Percentiles rank a stretch among this genome's conserved stretches.
Conservation (phyloP, 768 basidiomycete species). For the Pleurotus pulmonarius region DNA sequence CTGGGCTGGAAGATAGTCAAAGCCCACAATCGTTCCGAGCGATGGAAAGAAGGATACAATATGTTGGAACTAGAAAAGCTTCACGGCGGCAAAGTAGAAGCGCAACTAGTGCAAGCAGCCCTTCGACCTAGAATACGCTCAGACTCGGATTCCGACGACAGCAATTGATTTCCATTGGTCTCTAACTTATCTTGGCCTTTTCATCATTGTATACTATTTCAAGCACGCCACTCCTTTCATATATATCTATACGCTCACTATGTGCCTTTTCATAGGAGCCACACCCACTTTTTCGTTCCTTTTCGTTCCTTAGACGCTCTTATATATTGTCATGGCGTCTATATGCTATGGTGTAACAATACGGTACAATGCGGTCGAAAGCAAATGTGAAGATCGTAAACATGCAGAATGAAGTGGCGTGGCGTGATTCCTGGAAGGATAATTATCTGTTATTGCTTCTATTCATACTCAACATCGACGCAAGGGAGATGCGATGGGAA, state of each 20-base stretch:
- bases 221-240: background rate
- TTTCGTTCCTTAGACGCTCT: background rate
- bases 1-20: conserved; percentile 65
- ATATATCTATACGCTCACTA: too few relatives aligned
- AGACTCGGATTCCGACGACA: conserved; percentile 33
- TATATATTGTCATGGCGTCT: background rate
- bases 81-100: conserved; percentile 1
- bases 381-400: background rate
- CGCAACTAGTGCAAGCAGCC: background rate
- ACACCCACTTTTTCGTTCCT: background rate
- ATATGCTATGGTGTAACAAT: conserved; percentile 3
- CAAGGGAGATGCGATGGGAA: conserved; percentile 56
- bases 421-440: background rate
- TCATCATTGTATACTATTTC: conserved; percentile 5
- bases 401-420: background rate
- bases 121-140: conserved; percentile 17
- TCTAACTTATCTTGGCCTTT: background rate
- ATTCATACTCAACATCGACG: conserved; percentile 32
- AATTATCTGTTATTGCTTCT: background rate
- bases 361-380: conserved; percentile 5
- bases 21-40: conserved; percentile 51
- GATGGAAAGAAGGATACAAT: conserved; percentile 60
- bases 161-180: conserved; percentile 10
- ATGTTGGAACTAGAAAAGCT: conserved; percentile 58
- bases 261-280: too few relatives aligned